Evolutionary conservation across 345 rosid species (phyloP), one percentile per base, ranked within the genome.

Genomic region (Lepidium africanum): DNA sequence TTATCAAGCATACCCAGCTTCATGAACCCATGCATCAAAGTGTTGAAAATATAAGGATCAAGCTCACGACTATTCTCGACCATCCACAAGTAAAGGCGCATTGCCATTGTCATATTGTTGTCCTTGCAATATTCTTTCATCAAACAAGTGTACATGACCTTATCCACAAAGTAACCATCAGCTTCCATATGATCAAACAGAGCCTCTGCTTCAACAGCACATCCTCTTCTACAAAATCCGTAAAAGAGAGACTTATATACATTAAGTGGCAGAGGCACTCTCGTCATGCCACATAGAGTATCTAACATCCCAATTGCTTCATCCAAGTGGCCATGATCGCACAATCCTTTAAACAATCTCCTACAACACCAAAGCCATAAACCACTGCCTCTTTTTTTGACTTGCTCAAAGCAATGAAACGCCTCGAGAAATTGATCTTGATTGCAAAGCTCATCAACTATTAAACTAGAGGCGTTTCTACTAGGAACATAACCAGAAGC

Each of bases 81-180:
- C 96, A 89, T 89, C 78, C 84, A 77, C 43, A 74, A 67, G 76
- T 66, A 85, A 67, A 85, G 73, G 71, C 76, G 73, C 82, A 80
- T 71, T 0, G 86, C 92, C 89, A 84, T 85, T 72, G 81, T 77
- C 82, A 87, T 77, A 67, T 80, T 73, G 71, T 77, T 84, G 41
- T 72, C 76, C 72, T 69, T 89, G 59, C 83, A 63, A 67, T 81
- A 87, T 47, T 68, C 76, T 54, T 77, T 80, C 41, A 89, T 82
- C 52, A 87, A 55, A 16, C 76, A 79, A 68, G 86, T 84, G 66
- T 84, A 80, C 91, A 85, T 87, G 19, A 60, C 66, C 71, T 60
- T 80, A 59, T 87, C 85, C 11, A 82, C 79, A 77, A 67, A 82
- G 69, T 81, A 80, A 35, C 88, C 86, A 1, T 50, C 79, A 10